phyloP scores from a whole-genome alignment of 352 stramenopile genomes.

The Globisporangium canariense region DNA sequence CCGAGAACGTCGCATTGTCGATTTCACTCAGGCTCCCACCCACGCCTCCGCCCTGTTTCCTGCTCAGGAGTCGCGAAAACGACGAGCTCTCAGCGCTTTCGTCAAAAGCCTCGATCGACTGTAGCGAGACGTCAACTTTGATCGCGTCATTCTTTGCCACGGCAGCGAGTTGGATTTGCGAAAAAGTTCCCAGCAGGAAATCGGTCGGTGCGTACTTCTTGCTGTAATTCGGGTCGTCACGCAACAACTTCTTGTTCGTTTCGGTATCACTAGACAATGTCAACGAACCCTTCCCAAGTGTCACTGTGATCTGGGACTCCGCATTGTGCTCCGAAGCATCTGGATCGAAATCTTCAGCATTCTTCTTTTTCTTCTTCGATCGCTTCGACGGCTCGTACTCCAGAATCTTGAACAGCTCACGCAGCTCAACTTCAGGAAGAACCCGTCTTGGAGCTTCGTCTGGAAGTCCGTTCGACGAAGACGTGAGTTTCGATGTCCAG shows the following conservation, averaged over 20 bases:
- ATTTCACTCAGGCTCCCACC: constrained; percentile 37
- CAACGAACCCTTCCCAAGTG: constrained; percentile 68
- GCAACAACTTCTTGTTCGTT: constrained; percentile 55
- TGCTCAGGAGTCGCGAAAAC: constrained; percentile 76
- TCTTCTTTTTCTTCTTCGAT: constrained; percentile 51
- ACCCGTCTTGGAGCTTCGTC: constrained; percentile 34
- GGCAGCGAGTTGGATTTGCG: constrained; percentile 69
- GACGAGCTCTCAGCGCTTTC: constrained; percentile 81
- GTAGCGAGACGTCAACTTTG: constrained; percentile 80
- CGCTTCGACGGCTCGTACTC: constrained; percentile 76
- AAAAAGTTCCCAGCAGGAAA: constrained; percentile 77
- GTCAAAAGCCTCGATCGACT: constrained; percentile 85
- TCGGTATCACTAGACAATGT: constrained; percentile 75
- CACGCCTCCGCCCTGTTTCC: constrained; percentile 43
- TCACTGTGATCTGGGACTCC: constrained; percentile 72
- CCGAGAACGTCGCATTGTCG: constrained; percentile 63
- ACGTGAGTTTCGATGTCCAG: constrained; percentile 70
- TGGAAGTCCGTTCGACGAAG: constrained; percentile 25
- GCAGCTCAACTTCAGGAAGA: constrained; percentile 78
- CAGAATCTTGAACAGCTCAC: constrained; percentile 86
- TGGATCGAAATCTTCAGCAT: constrained; percentile 14
- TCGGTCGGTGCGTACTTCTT: constrained; percentile 68
- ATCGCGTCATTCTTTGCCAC: constrained; percentile 66
- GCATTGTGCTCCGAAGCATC: constrained; percentile 39
- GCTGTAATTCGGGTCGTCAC: constrained; percentile 63